A percentile compares a stretch with the other conserved stretches of the same genome.
Evolutionary conservation across 441 rosid species (phyloP).

Genomic region (Syzygium malaccense): DNA sequence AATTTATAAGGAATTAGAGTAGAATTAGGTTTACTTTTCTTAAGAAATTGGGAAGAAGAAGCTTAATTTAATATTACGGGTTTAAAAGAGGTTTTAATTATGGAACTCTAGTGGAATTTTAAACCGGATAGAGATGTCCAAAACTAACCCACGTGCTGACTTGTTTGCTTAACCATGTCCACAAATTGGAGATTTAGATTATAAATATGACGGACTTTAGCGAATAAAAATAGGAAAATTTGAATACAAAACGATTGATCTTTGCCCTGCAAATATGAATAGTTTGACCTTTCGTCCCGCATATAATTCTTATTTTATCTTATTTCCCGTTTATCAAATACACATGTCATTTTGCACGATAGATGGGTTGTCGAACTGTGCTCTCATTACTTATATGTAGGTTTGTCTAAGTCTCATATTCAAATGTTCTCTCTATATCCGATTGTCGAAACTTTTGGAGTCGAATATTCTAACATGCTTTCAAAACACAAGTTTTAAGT

Average conservation of each 20-base stretch:
- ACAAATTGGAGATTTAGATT: not conserved
- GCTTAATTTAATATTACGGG: not conserved
- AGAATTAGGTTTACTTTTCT: not conserved
- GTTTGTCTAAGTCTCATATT: not conserved
- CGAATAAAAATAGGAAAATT: not conserved
- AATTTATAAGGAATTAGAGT: not conserved
- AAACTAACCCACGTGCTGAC: rapidly evolving
- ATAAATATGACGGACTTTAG: not conserved
- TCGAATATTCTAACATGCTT: not conserved
- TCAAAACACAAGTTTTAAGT: not conserved
- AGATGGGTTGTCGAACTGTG: too few species aligned
- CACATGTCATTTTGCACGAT: too few species aligned
- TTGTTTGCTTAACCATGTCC: not conserved
- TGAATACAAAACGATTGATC: not conserved
- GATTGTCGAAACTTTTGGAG: not conserved
- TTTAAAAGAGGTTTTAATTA: not conserved
- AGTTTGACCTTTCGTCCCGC: not conserved
- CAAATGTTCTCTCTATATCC: not conserved
- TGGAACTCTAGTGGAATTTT: not conserved
- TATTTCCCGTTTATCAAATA: too few species aligned
- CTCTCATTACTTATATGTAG: too few species aligned
- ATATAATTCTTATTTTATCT: too few species aligned
- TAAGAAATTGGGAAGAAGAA: not conserved
- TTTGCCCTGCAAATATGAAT: not conserved
- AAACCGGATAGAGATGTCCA: not conserved